Evolutionary conservation across 2,329 filamentous ascomycete species (phyloP).

Genomic region (Acephala macrosclerotiorum): DNA sequence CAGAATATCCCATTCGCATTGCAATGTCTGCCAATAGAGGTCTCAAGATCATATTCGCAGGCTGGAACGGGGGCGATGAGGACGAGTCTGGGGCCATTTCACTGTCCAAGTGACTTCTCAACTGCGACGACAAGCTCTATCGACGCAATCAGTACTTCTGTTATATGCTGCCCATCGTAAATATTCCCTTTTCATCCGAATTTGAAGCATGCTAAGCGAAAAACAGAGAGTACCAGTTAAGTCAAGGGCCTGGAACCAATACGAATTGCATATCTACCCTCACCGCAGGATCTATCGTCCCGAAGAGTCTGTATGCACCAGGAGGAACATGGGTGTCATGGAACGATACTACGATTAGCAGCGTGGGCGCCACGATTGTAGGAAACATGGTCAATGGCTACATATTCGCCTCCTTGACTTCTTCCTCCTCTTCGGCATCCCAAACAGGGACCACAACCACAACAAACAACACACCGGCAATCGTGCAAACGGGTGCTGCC

Average conservation of each 20-base stretch:
- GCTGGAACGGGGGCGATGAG: not conserved
- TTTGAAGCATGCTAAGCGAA: conserved; percentile 6
- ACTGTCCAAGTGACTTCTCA: conserved; percentile 27
- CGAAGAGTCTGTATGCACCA: not conserved
- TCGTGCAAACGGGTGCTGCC: not conserved
- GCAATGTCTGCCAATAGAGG: conserved; percentile 23
- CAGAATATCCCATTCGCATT: conserved; percentile 19
- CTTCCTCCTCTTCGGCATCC: not conserved
- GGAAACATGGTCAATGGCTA: not conserved
- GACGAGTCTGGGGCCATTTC: conserved; percentile 22
- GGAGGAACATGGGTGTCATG: conserved; percentile 7
- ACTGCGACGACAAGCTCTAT: conserved; percentile 20
- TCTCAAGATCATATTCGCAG: conserved; percentile 14
- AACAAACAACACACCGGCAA: not conserved
- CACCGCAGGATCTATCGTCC: conserved; percentile 8
- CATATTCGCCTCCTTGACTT: conserved; percentile 1
- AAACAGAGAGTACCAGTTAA: conserved; percentile 24
- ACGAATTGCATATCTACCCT: conserved; percentile 24
- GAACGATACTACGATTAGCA: conserved; percentile 1
- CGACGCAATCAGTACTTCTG: conserved; percentile 21
- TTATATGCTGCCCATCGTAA: conserved; percentile 31
- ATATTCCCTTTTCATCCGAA: not conserved
- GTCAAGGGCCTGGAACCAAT: not conserved
- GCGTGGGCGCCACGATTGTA: not conserved
- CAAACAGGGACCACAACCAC: not conserved